These are phyloP conservation scores for Passalora sequoiae DNA, from an alignment of 2,329 filamentous ascomycete genomes.

Conservation along the genomic window DNA sequence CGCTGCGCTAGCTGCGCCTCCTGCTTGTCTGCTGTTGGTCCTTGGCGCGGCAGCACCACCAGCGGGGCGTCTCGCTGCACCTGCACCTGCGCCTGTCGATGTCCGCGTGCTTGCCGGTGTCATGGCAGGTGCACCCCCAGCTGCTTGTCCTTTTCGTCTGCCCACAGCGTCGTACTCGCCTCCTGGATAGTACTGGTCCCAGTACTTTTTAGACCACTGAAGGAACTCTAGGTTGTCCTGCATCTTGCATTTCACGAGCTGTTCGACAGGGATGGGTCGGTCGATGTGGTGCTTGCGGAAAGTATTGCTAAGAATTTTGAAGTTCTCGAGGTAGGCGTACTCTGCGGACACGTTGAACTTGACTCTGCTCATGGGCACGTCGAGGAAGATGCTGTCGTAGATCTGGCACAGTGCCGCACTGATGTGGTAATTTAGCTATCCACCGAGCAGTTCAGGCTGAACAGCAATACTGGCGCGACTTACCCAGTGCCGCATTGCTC, in stretches of 20 bases:
- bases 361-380: constrained; percentile 90
- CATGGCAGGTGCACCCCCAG: constrained; percentile 44
- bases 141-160: constrained; percentile 68
- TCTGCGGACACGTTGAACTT: constrained; percentile 98
- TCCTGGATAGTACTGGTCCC: constrained; percentile 96
- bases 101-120: constrained; percentile 14
- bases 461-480: constrained; percentile 27
- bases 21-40: constrained; percentile 42
- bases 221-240: constrained; percentile 99
- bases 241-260: constrained; percentile 97
- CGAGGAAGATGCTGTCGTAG: constrained; percentile 96
- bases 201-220: constrained; percentile 94
- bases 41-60: constrained; percentile 52
- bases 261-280: constrained; percentile 80
- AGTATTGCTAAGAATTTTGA: constrained; percentile 88
- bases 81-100: constrained; percentile 52
- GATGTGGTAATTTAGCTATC: too few species aligned
- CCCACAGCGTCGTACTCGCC: constrained; percentile 91
- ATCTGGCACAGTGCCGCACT: constrained; percentile 95
- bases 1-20: constrained; percentile 58
- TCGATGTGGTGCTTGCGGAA: constrained; percentile 86
- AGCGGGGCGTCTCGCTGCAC: constrained; percentile 36
- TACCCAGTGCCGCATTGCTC: constrained; percentile 99
- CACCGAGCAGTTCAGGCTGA: too few species aligned
- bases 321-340: constrained; percentile 97